phyloP scores from a whole-genome alignment of 768 basidiomycete species.

The Amanita exitialis region DNA sequence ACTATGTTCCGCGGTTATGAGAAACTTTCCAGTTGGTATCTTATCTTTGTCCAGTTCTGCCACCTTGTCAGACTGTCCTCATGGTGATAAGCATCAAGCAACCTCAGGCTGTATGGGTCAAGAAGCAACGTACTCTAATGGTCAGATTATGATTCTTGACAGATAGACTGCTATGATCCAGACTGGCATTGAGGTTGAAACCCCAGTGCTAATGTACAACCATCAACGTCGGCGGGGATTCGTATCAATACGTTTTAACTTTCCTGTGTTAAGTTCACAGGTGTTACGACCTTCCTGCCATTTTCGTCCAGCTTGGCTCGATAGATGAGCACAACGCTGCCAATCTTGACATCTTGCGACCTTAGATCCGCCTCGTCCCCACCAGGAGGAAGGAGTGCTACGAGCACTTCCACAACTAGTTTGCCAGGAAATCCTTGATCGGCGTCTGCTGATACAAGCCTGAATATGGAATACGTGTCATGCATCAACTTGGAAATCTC shows the following conservation, averaged over 20 bases:
- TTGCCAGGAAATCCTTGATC: slow-evolving; percentile 66
- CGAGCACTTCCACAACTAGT: slow-evolving; percentile 46
- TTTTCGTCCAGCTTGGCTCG: slow-evolving; percentile 52
- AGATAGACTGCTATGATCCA: slow-evolving; percentile 30
- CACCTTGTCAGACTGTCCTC: slow-evolving; percentile 38
- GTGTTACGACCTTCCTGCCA: slow-evolving; percentile 43
- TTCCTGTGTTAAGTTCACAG: slow-evolving; percentile 71
- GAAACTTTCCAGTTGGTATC: slow-evolving; percentile 44
- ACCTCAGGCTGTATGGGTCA: not conserved
- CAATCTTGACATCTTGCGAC: slow-evolving; percentile 15
- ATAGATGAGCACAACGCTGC: slow-evolving; percentile 59
- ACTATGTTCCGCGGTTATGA: slow-evolving; percentile 33
- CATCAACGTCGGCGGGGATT: slow-evolving; percentile 2
- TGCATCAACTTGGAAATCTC: slow-evolving; percentile 25
- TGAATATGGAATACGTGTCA: slow-evolving; percentile 40
- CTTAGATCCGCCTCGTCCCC: slow-evolving; percentile 25
- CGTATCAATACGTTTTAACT: slow-evolving; percentile 8
- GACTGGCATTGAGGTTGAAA: slow-evolving; percentile 69
- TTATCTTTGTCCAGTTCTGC: slow-evolving; percentile 39
- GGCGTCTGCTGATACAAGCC: slow-evolving; percentile 46
- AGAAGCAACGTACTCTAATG: slow-evolving; percentile 23
- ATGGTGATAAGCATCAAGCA: not conserved
- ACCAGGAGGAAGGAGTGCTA: slow-evolving; percentile 36
- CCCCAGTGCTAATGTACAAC: slow-evolving; percentile 56
- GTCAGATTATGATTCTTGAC: slow-evolving; percentile 40